Conservation (phyloP, 371 early-diverging fungal species). For the Mucor indicus region DNA sequence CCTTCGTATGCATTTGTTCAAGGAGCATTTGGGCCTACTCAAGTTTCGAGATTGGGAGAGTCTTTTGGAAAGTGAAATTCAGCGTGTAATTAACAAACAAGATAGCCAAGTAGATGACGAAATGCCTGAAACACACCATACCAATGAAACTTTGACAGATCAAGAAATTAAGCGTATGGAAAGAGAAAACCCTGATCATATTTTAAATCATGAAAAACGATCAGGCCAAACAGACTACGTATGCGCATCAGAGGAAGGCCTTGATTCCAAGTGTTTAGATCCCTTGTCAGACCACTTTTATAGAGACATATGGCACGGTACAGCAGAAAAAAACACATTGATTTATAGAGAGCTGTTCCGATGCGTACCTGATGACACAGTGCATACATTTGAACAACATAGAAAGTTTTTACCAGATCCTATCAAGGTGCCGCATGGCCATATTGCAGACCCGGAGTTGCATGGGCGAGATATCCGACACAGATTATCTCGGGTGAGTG, state of each 20-base stretch:
- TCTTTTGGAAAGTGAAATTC: background rate
- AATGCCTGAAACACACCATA: slow-evolving; percentile 3
- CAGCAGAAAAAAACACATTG: slow-evolving; percentile 65
- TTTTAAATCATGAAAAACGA: slow-evolving; percentile 23
- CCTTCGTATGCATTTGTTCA: slow-evolving; percentile 74
- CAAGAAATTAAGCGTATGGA: slow-evolving; percentile 21
- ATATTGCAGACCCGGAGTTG: slow-evolving; percentile 50
- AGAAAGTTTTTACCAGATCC: slow-evolving; percentile 57
- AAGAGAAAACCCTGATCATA: slow-evolving; percentile 18
- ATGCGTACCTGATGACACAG: slow-evolving; percentile 84
- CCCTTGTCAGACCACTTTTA: slow-evolving; percentile 69
- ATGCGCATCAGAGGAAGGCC: background rate
- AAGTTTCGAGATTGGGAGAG: slow-evolving; percentile 32
- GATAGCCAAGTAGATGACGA: slow-evolving; percentile 1
- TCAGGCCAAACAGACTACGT: slow-evolving; percentile 10
- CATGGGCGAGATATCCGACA: slow-evolving; percentile 36
- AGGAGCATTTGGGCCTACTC: slow-evolving; percentile 80
- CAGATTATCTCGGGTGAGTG: slow-evolving; percentile 42
- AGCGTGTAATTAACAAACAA: background rate
- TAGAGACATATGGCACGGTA: slow-evolving; percentile 57
- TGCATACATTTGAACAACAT: slow-evolving; percentile 62
- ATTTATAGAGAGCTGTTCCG: slow-evolving; percentile 79
- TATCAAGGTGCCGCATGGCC: slow-evolving; percentile 50
- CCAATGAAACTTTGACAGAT: slow-evolving; percentile 8
- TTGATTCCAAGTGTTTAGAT: slow-evolving; percentile 51